Base-by-base conservation (phyloP, 2,329 filamentous ascomycete genomes). In the Fusarium continuum region DNA sequence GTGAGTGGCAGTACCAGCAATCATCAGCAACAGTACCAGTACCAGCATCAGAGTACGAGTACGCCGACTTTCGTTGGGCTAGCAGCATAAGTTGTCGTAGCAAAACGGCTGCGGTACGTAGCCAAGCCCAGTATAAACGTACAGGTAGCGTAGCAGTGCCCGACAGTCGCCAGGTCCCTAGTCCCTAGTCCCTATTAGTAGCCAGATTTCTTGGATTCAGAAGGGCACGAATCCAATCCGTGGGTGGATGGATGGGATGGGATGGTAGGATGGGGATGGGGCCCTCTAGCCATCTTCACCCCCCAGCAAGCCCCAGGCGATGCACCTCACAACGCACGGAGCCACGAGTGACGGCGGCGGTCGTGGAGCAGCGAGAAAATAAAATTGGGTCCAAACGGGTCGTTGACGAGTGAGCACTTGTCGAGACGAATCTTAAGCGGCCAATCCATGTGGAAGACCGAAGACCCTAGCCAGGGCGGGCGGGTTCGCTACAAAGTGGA, bases 271-370 rank as follows among this genome's bases (percentile, higher is more conserved):
- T n/a, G n/a, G n/a, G n/a, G n/a, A n/a, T n/a, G n/a, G n/a, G n/a
- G 25, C 41, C 53, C 38, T 45, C 26, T 50, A 50, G 47, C 29
- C n/a, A 36, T 26, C 31, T 48, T 23, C 49, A 48, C 45, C 51
- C 51, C 51, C 45, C 40, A 28, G 41, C 50, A 36, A 48, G 52
- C 56, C 46, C 45, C 57, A 38, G 61, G 55, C 61, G 41, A 64
- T 60, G 61, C 61, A 64, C 61, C 61, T 64, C 56, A 61, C 56
- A 19, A 57, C 57, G 58, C 61, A 65, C 55, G 61, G 58, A 62
- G 57, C 58, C 23, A 55, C 39, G 29, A 39, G 47, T 38, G 66
- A 61, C 57, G 70, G 67, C 63, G 69, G 65, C 60, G 67, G 65
- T 43, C 32, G 44, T 65, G 61, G 56, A 58, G 52, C 56, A 39